These are phyloP conservation scores for Phoenix dactylifera DNA, from an alignment of 176 grass and related monocot genomes.

Conservation along the genomic window DNA sequence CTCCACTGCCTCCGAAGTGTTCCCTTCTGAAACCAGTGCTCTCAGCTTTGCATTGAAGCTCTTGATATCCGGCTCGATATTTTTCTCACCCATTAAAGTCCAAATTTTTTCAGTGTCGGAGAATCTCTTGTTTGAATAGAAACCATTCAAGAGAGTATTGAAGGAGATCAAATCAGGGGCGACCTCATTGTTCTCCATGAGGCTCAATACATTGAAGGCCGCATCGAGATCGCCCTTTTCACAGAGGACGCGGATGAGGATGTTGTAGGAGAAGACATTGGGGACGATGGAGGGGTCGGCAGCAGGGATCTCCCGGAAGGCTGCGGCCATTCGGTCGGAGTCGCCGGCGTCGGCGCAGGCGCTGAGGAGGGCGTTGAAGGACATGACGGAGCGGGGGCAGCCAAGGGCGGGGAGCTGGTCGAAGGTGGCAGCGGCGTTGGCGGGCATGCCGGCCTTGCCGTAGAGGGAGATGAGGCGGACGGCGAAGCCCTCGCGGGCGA, in stretches of 20 bases:
- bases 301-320: slow-evolving; percentile 25
- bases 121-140: slow-evolving; percentile 16
- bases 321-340: slow-evolving; percentile 17
- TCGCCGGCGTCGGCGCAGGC: background rate
- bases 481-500: slow-evolving; percentile 27
- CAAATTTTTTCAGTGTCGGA: slow-evolving; percentile 31
- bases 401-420: background rate
- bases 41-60: slow-evolving; percentile 52
- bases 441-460: slow-evolving; percentile 41
- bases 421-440: slow-evolving; percentile 35
- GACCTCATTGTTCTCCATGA: slow-evolving; percentile 43
- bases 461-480: slow-evolving; percentile 45
- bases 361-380: slow-evolving; percentile 18
- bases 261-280: slow-evolving; percentile 35
- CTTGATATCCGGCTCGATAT: slow-evolving; percentile 16
- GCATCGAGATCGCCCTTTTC: slow-evolving; percentile 33
- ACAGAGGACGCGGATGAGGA: slow-evolving; percentile 35
- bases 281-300: slow-evolving; percentile 29
- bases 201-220: slow-evolving; percentile 24
- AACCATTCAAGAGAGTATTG: slow-evolving; percentile 42
- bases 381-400: slow-evolving; percentile 29
- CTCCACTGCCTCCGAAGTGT: slow-evolving; percentile 24
- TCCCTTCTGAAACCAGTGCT: slow-evolving; percentile 28
- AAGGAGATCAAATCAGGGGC: slow-evolving; percentile 28
- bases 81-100: background rate